Percentiles rank a stretch among this genome's conserved stretches.
These are phyloP conservation scores for Starmerella bombi DNA, from an alignment of 805 yeast genomes.

Conservation along the genomic window DNA sequence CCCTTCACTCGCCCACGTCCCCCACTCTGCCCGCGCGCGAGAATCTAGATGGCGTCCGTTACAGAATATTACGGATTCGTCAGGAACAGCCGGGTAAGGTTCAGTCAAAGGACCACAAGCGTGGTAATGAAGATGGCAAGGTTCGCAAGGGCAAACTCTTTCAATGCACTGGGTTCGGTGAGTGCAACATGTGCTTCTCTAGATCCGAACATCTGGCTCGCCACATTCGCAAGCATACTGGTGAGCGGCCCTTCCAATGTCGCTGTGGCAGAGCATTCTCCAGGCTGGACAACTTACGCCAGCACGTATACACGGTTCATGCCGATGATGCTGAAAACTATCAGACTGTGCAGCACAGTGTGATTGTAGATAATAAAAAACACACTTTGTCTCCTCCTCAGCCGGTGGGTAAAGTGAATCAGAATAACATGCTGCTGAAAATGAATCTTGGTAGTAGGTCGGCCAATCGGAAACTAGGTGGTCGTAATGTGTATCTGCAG, in stretches of 20 bases:
- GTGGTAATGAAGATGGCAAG: neutral
- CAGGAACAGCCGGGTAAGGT: neutral
- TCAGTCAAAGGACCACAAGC: neutral
- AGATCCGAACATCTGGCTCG: slow-evolving; percentile 86
- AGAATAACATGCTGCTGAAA: neutral
- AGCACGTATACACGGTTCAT: slow-evolving; percentile 80
- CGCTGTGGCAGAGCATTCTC: slow-evolving; percentile 65
- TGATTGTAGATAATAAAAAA: neutral
- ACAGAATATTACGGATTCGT: neutral
- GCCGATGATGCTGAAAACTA: slow-evolving; percentile 34
- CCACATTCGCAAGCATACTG: slow-evolving; percentile 86
- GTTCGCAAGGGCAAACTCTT: slow-evolving; percentile 37
- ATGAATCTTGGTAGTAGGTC: neutral
- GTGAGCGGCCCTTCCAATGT: slow-evolving; percentile 85
- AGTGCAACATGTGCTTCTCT: slow-evolving; percentile 78
- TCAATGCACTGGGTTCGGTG: slow-evolving; percentile 75
- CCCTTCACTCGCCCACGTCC: no score
- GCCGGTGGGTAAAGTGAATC: neutral
- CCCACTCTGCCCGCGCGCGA: no score
- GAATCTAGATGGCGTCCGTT: neutral
- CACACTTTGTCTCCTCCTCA: neutral
- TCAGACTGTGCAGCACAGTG: slow-evolving; percentile 12
- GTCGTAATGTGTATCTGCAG: neutral
- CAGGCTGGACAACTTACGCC: slow-evolving; percentile 76
- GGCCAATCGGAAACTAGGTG: neutral